phyloP scores from a whole-genome alignment of 192 early-diverging fungal species.

The Phycomyces blakesleeanus region DNA sequence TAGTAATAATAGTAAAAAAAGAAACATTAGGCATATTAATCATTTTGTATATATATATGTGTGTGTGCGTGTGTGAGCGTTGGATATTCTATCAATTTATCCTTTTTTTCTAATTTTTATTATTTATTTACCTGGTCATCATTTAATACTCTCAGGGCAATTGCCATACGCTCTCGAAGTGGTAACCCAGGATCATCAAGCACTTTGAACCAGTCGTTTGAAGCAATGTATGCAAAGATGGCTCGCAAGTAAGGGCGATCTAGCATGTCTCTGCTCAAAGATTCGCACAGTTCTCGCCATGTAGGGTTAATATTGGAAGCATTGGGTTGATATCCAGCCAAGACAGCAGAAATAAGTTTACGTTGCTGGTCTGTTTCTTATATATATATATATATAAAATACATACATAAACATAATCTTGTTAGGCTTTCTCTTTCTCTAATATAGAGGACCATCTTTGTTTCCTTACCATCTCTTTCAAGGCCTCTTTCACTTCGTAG shows the following conservation, averaged over 20 bases:
- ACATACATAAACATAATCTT: too few relatives aligned
- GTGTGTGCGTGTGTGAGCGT: too few relatives aligned
- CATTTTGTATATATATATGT: too few relatives aligned
- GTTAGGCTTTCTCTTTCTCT: too few relatives aligned
- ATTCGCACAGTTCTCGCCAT: conserved; percentile 63
- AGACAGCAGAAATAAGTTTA: conserved; percentile 78
- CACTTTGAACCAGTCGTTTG: conserved; percentile 77
- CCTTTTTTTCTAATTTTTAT: too few relatives aligned
- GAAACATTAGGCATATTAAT: too few relatives aligned
- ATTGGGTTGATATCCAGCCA: conserved; percentile 54
- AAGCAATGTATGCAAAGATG: conserved; percentile 85
- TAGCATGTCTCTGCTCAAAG: conserved; percentile 52
- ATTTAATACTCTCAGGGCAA: conserved; percentile 81
- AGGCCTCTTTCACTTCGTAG: conserved; percentile 48
- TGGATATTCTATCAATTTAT: too few relatives aligned
- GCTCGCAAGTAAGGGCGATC: conserved; percentile 75
- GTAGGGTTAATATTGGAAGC: conserved; percentile 25
- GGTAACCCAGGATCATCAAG: conserved; percentile 68
- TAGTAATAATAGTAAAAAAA: background rate
- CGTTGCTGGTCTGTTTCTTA: conserved; percentile 69
- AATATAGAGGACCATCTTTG: too few relatives aligned
- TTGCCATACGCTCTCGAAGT: conserved; percentile 72
- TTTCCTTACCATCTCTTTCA: conserved; percentile 29
- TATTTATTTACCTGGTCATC: conserved; percentile 63
- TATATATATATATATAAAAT: too few relatives aligned